Conservation (phyloP, 805 yeast species). For the Wickerhamiella nectarea region DNA sequence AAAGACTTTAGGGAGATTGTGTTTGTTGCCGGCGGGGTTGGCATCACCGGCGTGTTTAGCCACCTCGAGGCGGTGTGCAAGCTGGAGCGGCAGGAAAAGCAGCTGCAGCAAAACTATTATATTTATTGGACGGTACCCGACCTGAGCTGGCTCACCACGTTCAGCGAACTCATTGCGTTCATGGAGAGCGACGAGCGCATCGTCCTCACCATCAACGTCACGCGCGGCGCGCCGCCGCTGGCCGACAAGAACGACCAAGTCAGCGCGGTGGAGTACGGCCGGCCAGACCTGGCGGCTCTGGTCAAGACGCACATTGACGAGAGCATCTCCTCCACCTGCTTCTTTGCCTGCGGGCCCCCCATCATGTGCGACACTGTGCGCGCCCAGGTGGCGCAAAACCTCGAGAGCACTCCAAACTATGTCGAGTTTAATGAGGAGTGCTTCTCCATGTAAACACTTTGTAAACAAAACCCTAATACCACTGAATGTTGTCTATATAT, state of each 20-base stretch:
- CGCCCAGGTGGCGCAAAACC: conserved; percentile 9
- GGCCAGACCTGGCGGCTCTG: conserved; percentile 6
- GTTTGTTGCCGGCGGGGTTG: conserved; percentile 46
- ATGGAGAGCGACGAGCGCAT: conserved; percentile 17
- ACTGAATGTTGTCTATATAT: too few species aligned
- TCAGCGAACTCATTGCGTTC: conserved; percentile 29
- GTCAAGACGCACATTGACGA: conserved; percentile 5
- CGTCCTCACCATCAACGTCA: conserved; percentile 3
- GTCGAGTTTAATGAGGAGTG: conserved; percentile 13
- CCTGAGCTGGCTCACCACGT: conserved; percentile 36
- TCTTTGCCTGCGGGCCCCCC: conserved; percentile 15
- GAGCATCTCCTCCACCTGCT: conserved; percentile 10
- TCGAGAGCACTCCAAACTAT: conserved; percentile 9
- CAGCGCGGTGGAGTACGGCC: not conserved
- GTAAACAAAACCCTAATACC: too few species aligned
- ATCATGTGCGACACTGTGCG: conserved; percentile 12
- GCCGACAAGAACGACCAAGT: not conserved
- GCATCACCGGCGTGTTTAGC: conserved; percentile 39
- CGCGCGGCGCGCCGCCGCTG: not conserved
- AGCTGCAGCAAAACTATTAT: conserved; percentile 20
- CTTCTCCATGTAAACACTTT: conserved; percentile 13
- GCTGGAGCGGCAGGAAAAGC: not conserved
- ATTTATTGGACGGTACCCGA: conserved; percentile 57
- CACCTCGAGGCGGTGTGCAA: conserved; percentile 7
- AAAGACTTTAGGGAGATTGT: conserved; percentile 29